Percentiles rank a stretch among this genome's conserved stretches.
Evolutionary conservation across 2,329 filamentous ascomycete species (phyloP).

Genomic region (Calonectria henricotiae): DNA sequence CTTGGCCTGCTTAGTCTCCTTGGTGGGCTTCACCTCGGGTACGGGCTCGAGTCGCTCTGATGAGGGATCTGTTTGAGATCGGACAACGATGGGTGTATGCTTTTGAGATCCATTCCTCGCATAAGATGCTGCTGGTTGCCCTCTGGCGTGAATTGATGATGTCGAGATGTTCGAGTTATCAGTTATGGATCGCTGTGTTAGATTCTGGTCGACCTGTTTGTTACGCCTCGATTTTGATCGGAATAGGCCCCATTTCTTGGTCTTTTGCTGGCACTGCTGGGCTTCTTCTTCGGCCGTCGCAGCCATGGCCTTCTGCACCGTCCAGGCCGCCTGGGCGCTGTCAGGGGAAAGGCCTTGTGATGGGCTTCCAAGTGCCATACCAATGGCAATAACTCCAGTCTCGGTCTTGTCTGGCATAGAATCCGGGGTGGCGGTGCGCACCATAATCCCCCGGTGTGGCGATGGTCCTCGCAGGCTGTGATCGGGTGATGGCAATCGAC

Average conservation of each 20-base stretch:
- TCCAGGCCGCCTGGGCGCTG: conserved; percentile 51
- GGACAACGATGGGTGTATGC: conserved; percentile 63
- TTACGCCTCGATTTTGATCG: conserved; percentile 60
- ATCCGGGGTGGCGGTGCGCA: conserved; percentile 63
- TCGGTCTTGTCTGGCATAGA: conserved; percentile 58
- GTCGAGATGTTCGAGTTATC: conserved; percentile 48
- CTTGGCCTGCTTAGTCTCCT: conserved; percentile 37
- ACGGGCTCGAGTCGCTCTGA: conserved; percentile 32
- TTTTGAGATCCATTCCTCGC: conserved; percentile 50
- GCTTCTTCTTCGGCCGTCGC: conserved; percentile 46
- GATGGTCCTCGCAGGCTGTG: conserved; percentile 57
- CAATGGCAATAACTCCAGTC: conserved; percentile 69
- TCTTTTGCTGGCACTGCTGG: conserved; percentile 62
- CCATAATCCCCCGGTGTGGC: conserved; percentile 54
- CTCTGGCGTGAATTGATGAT: conserved; percentile 42
- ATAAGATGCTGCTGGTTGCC: conserved; percentile 22
- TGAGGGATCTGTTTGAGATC: conserved; percentile 62
- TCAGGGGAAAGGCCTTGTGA: conserved; percentile 58
- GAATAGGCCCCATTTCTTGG: conserved; percentile 75
- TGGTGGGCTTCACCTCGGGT: conserved; percentile 15
- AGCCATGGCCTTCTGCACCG: conserved; percentile 52
- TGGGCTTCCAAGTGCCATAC: conserved; percentile 83
- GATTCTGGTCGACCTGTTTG: conserved; percentile 42
- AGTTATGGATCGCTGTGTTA: conserved; percentile 47
- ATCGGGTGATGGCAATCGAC: conserved; percentile 63